A percentile compares a stretch with the other conserved stretches of the same genome.
Evolutionary conservation across 2,329 filamentous ascomycete species (phyloP).

Genomic region (Fusarium sp.): DNA sequence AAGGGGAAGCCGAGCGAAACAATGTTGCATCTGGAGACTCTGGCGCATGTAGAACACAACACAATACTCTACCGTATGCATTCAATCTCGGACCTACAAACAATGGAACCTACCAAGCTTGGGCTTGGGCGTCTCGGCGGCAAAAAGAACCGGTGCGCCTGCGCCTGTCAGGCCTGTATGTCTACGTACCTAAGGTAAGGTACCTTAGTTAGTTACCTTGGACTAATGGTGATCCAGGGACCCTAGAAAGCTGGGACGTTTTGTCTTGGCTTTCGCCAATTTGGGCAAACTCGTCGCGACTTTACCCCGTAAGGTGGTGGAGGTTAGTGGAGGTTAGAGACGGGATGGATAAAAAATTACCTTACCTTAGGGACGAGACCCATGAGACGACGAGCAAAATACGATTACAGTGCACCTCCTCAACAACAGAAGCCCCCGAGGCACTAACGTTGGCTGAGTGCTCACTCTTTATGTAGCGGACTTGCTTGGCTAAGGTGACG

Average conservation of each 20-base stretch:
- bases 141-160: conserved; percentile 28
- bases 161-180: conserved; percentile 29
- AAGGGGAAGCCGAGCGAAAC: background rate
- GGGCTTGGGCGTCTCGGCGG: conserved; percentile 24
- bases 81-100: background rate
- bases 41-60: background rate
- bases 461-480: background rate
- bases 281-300: conserved; percentile 35
- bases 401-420: background rate
- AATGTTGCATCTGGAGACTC: background rate
- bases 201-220: background rate
- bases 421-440: background rate
- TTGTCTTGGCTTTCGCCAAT: conserved; percentile 28
- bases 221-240: conserved; percentile 13
- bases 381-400: background rate
- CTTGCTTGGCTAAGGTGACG: background rate
- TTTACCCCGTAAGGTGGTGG: conserved; percentile 10
- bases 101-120: background rate
- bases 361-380: background rate
- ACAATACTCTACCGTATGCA: background rate
- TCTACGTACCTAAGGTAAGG: too few relatives aligned
- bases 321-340: conserved; percentile 15
- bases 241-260: conserved; percentile 25
- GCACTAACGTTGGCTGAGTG: background rate
- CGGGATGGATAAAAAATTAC: background rate